Percentiles rank a stretch among this genome's conserved stretches.
Conservation (phyloP, 75 land plant genomes). For the Gnetum montanum region DNA sequence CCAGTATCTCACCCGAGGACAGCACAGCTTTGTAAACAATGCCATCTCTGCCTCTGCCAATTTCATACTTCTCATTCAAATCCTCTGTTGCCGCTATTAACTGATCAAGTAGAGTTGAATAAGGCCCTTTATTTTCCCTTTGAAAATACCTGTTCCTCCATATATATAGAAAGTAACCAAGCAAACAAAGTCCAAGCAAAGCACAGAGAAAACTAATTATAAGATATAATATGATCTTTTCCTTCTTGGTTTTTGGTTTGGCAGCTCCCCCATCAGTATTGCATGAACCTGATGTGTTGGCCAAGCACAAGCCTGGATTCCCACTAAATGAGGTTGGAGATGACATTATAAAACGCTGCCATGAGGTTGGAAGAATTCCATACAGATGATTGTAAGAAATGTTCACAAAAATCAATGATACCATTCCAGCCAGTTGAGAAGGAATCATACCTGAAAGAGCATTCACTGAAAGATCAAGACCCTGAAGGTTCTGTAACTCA, state of each 20-base stretch:
- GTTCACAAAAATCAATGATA: conserved; percentile 21
- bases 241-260: background rate
- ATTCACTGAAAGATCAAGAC: conserved; percentile 43
- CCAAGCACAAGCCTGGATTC: conserved; percentile 29
- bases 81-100: conserved; percentile 23
- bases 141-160: background rate
- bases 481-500: conserved; percentile 24
- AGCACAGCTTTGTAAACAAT: conserved; percentile 34
- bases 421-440: conserved; percentile 18
- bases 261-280: background rate
- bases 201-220: background rate
- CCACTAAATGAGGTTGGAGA: conserved; percentile 15
- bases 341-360: conserved; percentile 9
- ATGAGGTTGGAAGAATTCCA: conserved; percentile 24
- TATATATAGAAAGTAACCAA: conserved; percentile 4
- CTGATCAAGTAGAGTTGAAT: conserved; percentile 9
- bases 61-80: conserved; percentile 14
- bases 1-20: conserved; percentile 21
- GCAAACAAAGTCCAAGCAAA: conserved; percentile 1
- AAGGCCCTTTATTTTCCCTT: background rate
- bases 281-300: background rate
- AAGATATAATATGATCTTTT: background rate
- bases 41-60: conserved; percentile 43
- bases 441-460: conserved; percentile 31
- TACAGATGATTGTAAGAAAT: conserved; percentile 26